These are phyloP conservation scores for Aspergillus latus DNA, from an alignment of 2,329 filamentous ascomycete species.

Conservation along the genomic window DNA sequence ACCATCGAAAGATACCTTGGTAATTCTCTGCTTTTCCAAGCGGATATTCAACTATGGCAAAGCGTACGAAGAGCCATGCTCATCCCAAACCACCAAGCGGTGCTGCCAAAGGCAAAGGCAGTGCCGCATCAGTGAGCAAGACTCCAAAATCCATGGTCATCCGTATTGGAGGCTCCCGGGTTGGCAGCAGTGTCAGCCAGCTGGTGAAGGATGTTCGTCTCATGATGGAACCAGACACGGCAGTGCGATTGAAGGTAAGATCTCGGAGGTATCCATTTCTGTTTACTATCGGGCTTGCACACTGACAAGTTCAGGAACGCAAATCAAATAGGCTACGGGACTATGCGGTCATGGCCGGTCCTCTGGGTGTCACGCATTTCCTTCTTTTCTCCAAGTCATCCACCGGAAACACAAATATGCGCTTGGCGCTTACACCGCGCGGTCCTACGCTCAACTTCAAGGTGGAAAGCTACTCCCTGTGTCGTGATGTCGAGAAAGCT, in stretches of 20 bases:
- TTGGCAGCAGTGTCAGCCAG: slow-evolving; percentile 87
- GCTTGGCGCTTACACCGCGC: slow-evolving; percentile 80
- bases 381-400: slow-evolving; percentile 89
- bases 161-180: slow-evolving; percentile 89
- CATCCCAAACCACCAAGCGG: slow-evolving; percentile 67
- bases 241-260: slow-evolving; percentile 72
- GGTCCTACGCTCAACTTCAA: slow-evolving; percentile 93
- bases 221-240: slow-evolving; percentile 96
- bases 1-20: slow-evolving; percentile 14
- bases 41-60: slow-evolving; percentile 62
- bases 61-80: slow-evolving; percentile 84
- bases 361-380: slow-evolving; percentile 87
- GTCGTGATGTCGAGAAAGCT: slow-evolving; percentile 82
- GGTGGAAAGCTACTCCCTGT: slow-evolving; percentile 90
- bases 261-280: not conserved
- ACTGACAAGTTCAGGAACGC: slow-evolving; percentile 58
- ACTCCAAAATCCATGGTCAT: slow-evolving; percentile 98
- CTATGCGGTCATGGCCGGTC: slow-evolving; percentile 93
- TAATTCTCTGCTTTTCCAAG: not conserved
- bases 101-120: slow-evolving; percentile 51
- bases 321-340: slow-evolving; percentile 85
- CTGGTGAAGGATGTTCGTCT: slow-evolving; percentile 84
- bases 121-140: slow-evolving; percentile 62
- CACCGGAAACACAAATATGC: slow-evolving; percentile 87
- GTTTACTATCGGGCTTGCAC: not conserved